phyloP scores from a whole-genome alignment of 2,329 filamentous ascomycete species.

The Aspergillus hortae region DNA sequence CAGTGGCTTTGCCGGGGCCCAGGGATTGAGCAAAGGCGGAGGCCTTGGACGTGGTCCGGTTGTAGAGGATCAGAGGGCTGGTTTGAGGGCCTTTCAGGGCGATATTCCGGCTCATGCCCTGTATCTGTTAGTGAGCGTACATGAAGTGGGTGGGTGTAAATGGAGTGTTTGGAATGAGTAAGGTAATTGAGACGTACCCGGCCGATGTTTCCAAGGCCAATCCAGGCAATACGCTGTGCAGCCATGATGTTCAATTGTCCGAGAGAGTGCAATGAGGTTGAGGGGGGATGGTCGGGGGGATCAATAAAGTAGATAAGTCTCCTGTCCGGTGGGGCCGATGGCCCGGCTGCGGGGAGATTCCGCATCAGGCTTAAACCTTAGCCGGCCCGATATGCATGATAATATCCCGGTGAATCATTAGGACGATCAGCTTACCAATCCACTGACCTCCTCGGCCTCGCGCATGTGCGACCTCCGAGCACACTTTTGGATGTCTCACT shows the following conservation, averaged over 20 bases:
- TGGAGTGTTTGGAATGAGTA: not conserved
- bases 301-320: not conserved
- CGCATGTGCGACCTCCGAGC: too few relatives aligned
- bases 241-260: slow-evolving; percentile 18
- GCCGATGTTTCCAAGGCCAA: slow-evolving; percentile 87
- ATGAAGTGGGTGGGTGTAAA: not conserved
- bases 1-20: slow-evolving; percentile 58
- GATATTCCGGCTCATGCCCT: slow-evolving; percentile 84
- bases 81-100: slow-evolving; percentile 70
- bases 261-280: not conserved
- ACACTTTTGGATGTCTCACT: not conserved
- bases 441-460: too few relatives aligned
- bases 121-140: slow-evolving; percentile 1
- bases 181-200: slow-evolving; percentile 52
- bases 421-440: not conserved
- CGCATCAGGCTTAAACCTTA: not conserved
- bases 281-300: not conserved
- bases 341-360: not conserved
- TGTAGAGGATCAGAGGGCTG: slow-evolving; percentile 72
- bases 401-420: not conserved
- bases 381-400: not conserved
- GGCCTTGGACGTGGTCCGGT: slow-evolving; percentile 68
- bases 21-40: slow-evolving; percentile 61
- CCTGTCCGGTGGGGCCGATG: not conserved
- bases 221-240: slow-evolving; percentile 62